A percentile compares a stretch with the other conserved stretches of the same genome.
phyloP scores from a whole-genome alignment of 2,329 filamentous ascomycete species.

The Coniochaeta ligniaria region DNA sequence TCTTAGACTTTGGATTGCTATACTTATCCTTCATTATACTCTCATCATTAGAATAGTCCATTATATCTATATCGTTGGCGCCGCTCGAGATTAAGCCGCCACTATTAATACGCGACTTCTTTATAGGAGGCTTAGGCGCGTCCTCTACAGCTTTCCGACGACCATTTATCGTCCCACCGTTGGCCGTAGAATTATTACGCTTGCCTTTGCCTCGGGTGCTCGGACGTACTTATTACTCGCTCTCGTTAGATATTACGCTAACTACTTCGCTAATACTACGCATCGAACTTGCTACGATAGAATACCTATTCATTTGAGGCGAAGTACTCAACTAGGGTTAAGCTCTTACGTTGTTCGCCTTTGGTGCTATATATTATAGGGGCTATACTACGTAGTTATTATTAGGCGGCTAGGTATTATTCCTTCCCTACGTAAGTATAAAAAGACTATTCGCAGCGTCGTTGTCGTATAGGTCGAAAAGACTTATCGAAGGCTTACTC shows the following conservation, averaged over 20 bases:
- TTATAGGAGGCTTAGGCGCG: slow-evolving; percentile 51
- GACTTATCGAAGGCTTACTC: slow-evolving; percentile 47
- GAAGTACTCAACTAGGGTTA: slow-evolving; percentile 31
- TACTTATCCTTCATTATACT: slow-evolving; percentile 49
- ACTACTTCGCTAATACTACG: slow-evolving; percentile 60
- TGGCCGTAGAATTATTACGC: slow-evolving; percentile 44
- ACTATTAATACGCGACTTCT: slow-evolving; percentile 60
- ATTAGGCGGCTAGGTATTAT: slow-evolving; percentile 45
- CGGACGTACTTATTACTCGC: slow-evolving; percentile 54
- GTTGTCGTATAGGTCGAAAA: slow-evolving; percentile 84
- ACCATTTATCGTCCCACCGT: slow-evolving; percentile 37
- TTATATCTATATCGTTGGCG: slow-evolving; percentile 15
- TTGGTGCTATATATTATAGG: slow-evolving; percentile 20
- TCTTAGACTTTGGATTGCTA: slow-evolving; percentile 63
- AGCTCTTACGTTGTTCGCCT: slow-evolving; percentile 21
- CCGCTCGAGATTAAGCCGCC: slow-evolving; percentile 19
- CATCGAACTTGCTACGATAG: slow-evolving; percentile 33
- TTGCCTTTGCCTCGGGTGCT: slow-evolving; percentile 62
- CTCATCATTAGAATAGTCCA: slow-evolving; percentile 46
- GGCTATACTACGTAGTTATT: slow-evolving; percentile 38
- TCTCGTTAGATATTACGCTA: slow-evolving; percentile 67
- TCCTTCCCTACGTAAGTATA: slow-evolving; percentile 70
- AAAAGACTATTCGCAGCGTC: slow-evolving; percentile 93
- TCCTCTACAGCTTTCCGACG: slow-evolving; percentile 72
- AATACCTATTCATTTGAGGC: slow-evolving; percentile 44